phyloP scores from a whole-genome alignment of 176 grass and related monocot genomes.

The Aegilops bicornis region DNA sequence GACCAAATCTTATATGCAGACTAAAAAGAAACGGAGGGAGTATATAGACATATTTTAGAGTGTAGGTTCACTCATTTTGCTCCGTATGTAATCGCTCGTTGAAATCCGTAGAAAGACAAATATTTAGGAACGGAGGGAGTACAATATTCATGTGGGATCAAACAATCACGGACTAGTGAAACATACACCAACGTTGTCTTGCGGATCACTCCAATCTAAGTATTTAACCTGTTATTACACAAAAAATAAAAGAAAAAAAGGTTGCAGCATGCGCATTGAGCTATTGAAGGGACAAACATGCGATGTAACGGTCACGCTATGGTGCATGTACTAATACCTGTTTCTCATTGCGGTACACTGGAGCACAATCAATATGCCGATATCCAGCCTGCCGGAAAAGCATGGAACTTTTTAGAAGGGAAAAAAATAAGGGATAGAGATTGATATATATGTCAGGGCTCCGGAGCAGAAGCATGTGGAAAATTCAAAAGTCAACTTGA shows the following conservation, averaged over 20 bases:
- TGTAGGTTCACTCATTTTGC: too few species aligned
- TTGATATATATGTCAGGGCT: not conserved
- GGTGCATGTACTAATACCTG: slow-evolving; percentile 36
- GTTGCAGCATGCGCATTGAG: too few species aligned
- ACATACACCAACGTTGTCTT: not conserved
- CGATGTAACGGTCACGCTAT: too few species aligned
- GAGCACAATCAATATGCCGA: slow-evolving; percentile 69
- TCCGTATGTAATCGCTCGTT: too few species aligned
- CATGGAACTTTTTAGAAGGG: slow-evolving; percentile 7
- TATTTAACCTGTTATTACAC: not conserved
- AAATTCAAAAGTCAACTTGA: not conserved
- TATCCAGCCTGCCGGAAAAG: slow-evolving; percentile 46
- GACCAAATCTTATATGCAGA: too few species aligned
- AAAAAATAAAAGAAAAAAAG: not conserved
- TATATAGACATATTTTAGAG: too few species aligned
- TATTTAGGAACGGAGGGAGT: too few species aligned
- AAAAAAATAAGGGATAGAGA: not conserved
- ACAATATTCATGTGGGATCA: not conserved
- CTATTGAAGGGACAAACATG: too few species aligned
- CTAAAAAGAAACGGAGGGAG: too few species aligned
- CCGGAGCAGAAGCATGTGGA: not conserved
- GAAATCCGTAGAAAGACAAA: too few species aligned
- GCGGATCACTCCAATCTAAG: not conserved
- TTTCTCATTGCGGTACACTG: slow-evolving; percentile 59
- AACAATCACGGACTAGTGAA: not conserved